Evolutionary conservation across 768 basidiomycete species (phyloP), one percentile per base, ranked within the genome.

Genomic region (Sarcodon aspratus): DNA sequence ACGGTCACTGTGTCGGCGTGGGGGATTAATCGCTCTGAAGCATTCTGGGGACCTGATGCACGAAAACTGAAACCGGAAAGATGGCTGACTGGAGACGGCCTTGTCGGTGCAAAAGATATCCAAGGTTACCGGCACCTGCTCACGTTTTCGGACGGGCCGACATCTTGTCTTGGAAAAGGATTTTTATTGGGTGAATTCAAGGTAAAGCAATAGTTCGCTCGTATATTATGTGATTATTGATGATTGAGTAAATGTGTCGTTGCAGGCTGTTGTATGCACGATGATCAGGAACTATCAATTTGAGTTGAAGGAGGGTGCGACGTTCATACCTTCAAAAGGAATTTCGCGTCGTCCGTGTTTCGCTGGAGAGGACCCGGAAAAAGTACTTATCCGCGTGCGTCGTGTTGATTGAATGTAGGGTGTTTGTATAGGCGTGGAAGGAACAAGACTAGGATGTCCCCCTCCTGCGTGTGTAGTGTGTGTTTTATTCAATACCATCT

Each of bases 101-200:
- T 58, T 7, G 52, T 52, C 40, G 52, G 52, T 40, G 68, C 66
- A 7, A 58, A 66, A 33, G 63, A 63, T 31, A 54, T 69, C 36
- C 65, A 65, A 35, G 66, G 68, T 1, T 62, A 67, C 33, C 57
- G 61, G 12, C 72, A 74, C 36, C 47, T 74, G 1, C 59, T 71
- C 48, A 69, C 69, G 3, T 76, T 74, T 54, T 56, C 66, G 0
- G 73, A 75, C 38, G 75, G 74, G 1, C 63, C 65, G 3, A 59
- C 71, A 33, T 63, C 59, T n/a, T 76, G 74, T 51, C 59, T 73
- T 9, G 74, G 74, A 13, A 68, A 64, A 36, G 57, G 56, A 11
- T 74, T 74, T 50, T 69, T 71, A 3, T 47, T 71, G 17, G 61
- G 65, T 0, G 65, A 70, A 50, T 59, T 70, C 51, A 73, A 72